Base-by-base conservation (phyloP, 257 asterid genomes). In the Nicotiana sylvestris region DNA sequence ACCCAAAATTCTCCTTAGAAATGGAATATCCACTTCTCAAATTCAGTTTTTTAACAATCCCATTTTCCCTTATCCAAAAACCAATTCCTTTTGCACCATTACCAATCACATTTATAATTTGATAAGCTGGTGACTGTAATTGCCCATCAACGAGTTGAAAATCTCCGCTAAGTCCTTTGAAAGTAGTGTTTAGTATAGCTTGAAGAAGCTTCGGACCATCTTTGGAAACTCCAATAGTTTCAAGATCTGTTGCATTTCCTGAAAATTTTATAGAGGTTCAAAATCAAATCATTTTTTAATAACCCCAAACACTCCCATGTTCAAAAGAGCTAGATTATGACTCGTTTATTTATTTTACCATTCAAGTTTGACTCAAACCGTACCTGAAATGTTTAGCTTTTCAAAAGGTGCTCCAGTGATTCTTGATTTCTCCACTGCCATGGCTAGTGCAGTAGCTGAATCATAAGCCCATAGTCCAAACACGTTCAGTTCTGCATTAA, bases 391-490 rank as follows among this genome's bases (percentile, higher is more conserved):
- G 15, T 86, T 86, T 17, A 81, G 33, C 67, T 82, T 55, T 13
- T 18, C 78, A 81, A 79, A 85, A 11, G 56, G 51, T 16, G 84
- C 25, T n/a, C 83, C 82, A 7, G 27, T 37, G 6, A 49, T 9
- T 56, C 64, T 62, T 77, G 90, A 85, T 21, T 86, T 76, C 80
- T 92, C 93, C 25, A 76, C 82, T 4, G 94, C 92, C 80, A 89
- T 68, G 35, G 96, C 92, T 29, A 90, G 83, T 66, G 94, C 90
- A 56, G 83, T 80, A 2, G 84, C 86, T 1, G 91, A 87, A 84
- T 91, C 93, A 62, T 90, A 86, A 0, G 95, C 93, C 92, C 92
- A 86, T 27, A 90, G 60, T 15, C 91, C 92, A 61, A 83, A 88
- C 10, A 85, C 83, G 68, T 83, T 79, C 72, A 86, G 51, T 13